Percentiles rank a stretch among this genome's conserved stretches.
Conservation (phyloP, 2,329 filamentous ascomycete genomes). For the Penicillium olsonii region DNA sequence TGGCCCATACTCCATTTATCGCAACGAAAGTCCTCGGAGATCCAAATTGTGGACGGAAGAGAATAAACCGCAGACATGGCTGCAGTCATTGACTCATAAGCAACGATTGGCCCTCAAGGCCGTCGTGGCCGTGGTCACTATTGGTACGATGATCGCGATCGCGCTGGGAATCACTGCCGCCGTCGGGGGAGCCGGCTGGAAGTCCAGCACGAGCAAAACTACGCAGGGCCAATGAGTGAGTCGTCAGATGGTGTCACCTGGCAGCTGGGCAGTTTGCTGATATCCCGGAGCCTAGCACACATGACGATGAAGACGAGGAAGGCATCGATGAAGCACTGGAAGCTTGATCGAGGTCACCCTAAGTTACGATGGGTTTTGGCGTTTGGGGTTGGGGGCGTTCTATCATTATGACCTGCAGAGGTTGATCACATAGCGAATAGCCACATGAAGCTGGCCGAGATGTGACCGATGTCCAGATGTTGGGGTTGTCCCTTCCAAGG, state of each 20-base stretch:
- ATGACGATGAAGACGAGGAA: not conserved
- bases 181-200: constrained; percentile 48
- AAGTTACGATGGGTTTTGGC: not conserved
- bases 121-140: constrained; percentile 42
- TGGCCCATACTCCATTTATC: constrained; percentile 16
- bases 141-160: constrained; percentile 48
- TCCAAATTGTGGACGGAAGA: constrained; percentile 39
- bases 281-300: not conserved
- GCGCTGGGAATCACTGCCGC: constrained; percentile 48
- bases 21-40: constrained; percentile 24
- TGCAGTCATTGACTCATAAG: constrained; percentile 35
- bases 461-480: no score
- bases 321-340: not conserved
- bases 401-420: not conserved
- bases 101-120: constrained; percentile 44
- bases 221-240: constrained; percentile 25
- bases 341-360: not conserved
- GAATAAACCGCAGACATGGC: constrained; percentile 35
- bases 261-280: not conserved
- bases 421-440: not conserved
- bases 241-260: not conserved
- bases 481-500: not conserved
- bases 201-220: constrained; percentile 33
- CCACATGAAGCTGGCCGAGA: not conserved
- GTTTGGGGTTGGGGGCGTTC: not conserved